A percentile compares a stretch with the other conserved stretches of the same genome.
Evolutionary conservation across 257 asterid genomes (phyloP).

Genomic region (Primulina eburnea): DNA sequence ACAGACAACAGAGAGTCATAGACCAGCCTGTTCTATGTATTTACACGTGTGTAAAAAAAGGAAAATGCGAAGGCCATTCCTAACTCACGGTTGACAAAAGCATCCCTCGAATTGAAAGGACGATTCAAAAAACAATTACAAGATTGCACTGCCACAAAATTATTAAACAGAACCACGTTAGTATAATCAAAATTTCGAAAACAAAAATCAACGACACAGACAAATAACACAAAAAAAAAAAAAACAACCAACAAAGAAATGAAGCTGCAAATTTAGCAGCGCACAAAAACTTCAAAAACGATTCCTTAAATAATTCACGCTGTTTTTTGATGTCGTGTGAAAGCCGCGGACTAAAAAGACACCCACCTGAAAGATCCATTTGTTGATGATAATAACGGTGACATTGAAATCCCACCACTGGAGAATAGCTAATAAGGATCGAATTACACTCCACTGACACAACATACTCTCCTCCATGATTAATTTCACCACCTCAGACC

Average conservation of each 20-base stretch:
- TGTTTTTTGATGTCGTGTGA: not conserved
- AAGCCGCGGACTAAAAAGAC: constrained; percentile 18
- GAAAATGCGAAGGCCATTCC: too few species aligned
- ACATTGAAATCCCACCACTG: constrained; percentile 95
- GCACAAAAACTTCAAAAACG: not conserved
- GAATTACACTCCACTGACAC: constrained; percentile 62
- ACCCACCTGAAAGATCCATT: constrained; percentile 86
- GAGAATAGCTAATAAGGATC: constrained; percentile 62
- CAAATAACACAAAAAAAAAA: not conserved
- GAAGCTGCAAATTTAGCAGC: constrained; percentile 17
- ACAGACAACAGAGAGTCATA: too few species aligned
- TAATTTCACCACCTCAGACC: constrained; percentile 32
- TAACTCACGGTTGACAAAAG: too few species aligned
- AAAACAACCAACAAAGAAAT: constrained; percentile 2
- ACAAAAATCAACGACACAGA: not conserved
- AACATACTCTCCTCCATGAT: constrained; percentile 53
- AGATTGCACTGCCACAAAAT: constrained; percentile 20
- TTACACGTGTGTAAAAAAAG: too few species aligned
- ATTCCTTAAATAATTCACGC: not conserved
- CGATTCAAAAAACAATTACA: constrained; percentile 1
- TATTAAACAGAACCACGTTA: constrained; percentile 2
- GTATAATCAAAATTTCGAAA: constrained; percentile 19
- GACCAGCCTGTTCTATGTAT: too few species aligned
- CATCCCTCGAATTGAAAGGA: constrained; percentile 12
- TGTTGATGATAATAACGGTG: constrained; percentile 77